Conservation (phyloP, 345 rosid species). For the Gossypium anomalum region DNA sequence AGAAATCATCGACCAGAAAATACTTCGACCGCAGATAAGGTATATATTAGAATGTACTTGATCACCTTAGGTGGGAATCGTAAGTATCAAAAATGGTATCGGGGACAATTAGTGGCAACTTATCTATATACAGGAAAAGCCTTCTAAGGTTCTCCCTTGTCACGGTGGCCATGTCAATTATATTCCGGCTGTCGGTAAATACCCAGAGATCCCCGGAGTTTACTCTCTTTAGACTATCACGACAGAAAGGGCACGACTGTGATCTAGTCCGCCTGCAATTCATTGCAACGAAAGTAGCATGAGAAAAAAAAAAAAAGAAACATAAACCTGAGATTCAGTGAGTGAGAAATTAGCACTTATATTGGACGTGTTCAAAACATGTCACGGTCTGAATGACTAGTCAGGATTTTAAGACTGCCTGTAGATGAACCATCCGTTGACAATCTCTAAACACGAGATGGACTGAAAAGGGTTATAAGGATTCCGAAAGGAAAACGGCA, state of each 20-base stretch:
- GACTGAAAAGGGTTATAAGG: not conserved
- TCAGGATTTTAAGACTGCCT: not conserved
- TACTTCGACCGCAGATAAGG: not conserved
- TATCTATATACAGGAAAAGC: constrained; percentile 56
- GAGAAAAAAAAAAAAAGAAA: too few species aligned
- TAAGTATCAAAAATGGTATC: constrained; percentile 41
- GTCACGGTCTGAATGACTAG: not conserved
- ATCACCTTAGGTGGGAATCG: constrained; percentile 37
- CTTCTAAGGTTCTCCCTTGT: constrained; percentile 54
- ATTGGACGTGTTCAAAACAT: not conserved
- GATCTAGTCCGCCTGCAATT: constrained; percentile 51
- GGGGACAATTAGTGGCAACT: constrained; percentile 50
- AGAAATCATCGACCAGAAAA: not conserved
- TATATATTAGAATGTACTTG: constrained; percentile 13
- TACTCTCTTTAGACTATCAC: constrained; percentile 61
- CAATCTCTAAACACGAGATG: constrained; percentile 4
- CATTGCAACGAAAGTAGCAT: too few species aligned
- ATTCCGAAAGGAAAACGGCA: not conserved
- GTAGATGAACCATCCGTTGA: not conserved
- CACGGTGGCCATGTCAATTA: constrained; percentile 44
- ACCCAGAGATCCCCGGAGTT: constrained; percentile 68
- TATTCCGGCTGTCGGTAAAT: constrained; percentile 41
- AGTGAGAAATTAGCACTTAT: not conserved
- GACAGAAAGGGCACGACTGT: constrained; percentile 68
- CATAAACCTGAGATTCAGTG: not conserved